phyloP scores from a whole-genome alignment of 192 early-diverging fungal species.

The Umbelopsis sp. region DNA sequence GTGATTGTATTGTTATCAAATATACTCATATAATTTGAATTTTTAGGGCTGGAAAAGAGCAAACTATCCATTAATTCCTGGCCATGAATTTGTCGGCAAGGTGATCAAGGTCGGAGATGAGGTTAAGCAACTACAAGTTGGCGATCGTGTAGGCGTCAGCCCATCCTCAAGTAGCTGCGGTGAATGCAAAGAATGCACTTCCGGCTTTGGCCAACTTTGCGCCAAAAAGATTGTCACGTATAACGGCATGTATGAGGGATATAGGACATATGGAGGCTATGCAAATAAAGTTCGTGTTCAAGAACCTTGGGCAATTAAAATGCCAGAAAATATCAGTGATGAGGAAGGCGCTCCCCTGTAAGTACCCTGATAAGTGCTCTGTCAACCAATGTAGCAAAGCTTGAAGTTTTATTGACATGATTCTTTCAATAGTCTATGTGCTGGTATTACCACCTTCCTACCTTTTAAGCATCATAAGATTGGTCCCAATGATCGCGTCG shows the following conservation, averaged over 20 bases:
- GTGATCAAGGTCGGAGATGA: slow-evolving; percentile 42
- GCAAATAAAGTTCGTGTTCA: slow-evolving; percentile 63
- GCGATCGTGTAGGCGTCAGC: slow-evolving; percentile 53
- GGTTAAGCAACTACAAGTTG: slow-evolving; percentile 37
- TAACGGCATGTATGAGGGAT: slow-evolving; percentile 57
- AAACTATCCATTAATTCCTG: slow-evolving; percentile 47
- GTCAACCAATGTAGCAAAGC: not conserved
- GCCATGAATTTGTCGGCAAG: slow-evolving; percentile 60
- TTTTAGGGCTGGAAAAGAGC: slow-evolving; percentile 36
- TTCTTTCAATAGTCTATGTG: slow-evolving; percentile 58
- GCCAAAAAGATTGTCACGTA: slow-evolving; percentile 53
- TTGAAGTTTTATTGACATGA: not conserved
- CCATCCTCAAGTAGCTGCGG: slow-evolving; percentile 32
- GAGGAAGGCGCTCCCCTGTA: slow-evolving; percentile 68
- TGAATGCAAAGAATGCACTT: slow-evolving; percentile 40
- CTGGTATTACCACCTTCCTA: slow-evolving; percentile 71
- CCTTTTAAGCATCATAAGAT: slow-evolving; percentile 54
- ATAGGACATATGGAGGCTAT: slow-evolving; percentile 59
- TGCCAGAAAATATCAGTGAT: slow-evolving; percentile 52
- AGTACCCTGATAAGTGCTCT: not conserved
- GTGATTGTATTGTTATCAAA: slow-evolving; percentile 47
- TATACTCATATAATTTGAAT: slow-evolving; percentile 8
- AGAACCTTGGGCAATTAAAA: slow-evolving; percentile 63
- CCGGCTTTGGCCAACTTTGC: slow-evolving; percentile 39
- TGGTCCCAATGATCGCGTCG: slow-evolving; percentile 50